phyloP scores from a whole-genome alignment of 176 grass and related monocot species.

The Aegilops longissima region DNA sequence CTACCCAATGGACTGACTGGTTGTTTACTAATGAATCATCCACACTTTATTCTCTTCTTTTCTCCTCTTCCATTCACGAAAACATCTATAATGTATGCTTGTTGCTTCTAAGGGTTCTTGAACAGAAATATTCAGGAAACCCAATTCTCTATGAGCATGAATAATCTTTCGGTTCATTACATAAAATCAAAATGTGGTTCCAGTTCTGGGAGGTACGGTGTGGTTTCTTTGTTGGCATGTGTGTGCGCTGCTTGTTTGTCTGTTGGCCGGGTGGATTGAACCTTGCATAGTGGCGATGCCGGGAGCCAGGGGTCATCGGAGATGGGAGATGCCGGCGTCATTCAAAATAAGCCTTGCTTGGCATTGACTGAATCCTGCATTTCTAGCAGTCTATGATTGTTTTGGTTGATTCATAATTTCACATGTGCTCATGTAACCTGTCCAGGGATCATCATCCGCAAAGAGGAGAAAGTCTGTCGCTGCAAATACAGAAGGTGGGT shows the following conservation, averaged over 20 bases:
- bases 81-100: not conserved
- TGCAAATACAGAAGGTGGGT: constrained; percentile 39
- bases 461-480: constrained; percentile 59
- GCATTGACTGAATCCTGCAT: constrained; percentile 9
- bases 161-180: too few relatives aligned
- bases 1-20: not conserved
- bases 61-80: not conserved
- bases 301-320: constrained; percentile 51
- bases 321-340: constrained; percentile 35
- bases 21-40: not conserved
- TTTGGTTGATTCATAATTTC: constrained; percentile 26
- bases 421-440: constrained; percentile 2
- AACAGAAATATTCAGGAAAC: not conserved
- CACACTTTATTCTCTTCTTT: not conserved
- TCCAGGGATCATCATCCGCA: constrained; percentile 51
- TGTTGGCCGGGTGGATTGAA: not conserved
- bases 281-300: constrained; percentile 35
- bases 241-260: not conserved
- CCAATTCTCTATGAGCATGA: not conserved
- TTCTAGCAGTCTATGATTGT: not conserved
- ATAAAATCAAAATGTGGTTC: not conserved
- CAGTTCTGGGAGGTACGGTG: constrained; percentile 42
- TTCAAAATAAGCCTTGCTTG: constrained; percentile 37
- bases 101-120: not conserved
- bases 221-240: not conserved